Evolutionary conservation across 2,329 filamentous ascomycete genomes (phyloP).

Genomic region (Achaetomium macrosporum): DNA sequence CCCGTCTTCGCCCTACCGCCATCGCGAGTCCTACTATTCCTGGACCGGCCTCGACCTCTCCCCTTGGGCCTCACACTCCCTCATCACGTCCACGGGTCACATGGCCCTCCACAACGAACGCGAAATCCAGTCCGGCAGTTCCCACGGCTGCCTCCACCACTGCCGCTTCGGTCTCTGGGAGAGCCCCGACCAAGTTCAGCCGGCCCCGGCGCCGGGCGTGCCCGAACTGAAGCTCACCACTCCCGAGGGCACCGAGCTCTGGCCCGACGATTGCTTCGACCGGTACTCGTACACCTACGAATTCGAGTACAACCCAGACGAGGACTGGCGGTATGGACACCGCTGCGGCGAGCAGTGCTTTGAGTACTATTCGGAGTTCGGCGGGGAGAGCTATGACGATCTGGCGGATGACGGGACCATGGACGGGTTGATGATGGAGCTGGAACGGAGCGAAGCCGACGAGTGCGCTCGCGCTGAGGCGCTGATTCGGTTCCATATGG

Average conservation of each 20-base stretch:
- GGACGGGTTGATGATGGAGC: background rate
- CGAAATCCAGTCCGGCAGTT: background rate
- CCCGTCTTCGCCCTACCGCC: background rate
- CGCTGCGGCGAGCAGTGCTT: background rate
- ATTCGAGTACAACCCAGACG: background rate
- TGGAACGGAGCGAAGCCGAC: too few relatives aligned
- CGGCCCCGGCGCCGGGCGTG: background rate
- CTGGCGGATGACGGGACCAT: background rate
- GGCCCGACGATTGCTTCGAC: background rate
- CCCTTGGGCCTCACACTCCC: background rate
- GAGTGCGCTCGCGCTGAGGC: too few relatives aligned
- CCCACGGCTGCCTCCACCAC: background rate
- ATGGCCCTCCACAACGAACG: background rate
- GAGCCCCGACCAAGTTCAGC: background rate
- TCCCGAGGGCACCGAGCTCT: background rate
- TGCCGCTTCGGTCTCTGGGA: background rate
- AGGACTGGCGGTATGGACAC: background rate
- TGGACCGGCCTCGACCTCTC: slow-evolving; percentile 3
- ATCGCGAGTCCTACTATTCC: background rate
- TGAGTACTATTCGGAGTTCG: background rate
- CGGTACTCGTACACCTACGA: background rate
- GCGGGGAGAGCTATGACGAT: background rate
- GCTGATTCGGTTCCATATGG: too few relatives aligned
- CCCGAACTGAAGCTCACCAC: slow-evolving; percentile 1
- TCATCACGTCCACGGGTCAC: background rate